These are phyloP conservation scores for Kodamaea sagamina DNA, from an alignment of 805 yeast species.

Conservation along the genomic window DNA sequence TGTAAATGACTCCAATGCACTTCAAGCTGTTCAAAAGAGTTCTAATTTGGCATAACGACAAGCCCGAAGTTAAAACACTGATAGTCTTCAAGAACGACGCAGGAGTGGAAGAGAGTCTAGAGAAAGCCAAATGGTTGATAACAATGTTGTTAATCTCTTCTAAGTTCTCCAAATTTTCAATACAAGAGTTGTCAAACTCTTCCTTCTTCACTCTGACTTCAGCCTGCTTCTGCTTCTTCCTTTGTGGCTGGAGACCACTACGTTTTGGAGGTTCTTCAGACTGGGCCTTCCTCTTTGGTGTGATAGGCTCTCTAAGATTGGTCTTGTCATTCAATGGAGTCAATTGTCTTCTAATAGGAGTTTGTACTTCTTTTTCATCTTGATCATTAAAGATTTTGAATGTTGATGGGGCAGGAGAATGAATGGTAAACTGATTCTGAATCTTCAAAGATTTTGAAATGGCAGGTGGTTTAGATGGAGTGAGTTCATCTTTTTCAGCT, in stretches of 20 bases:
- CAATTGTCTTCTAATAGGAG: conserved; percentile 17
- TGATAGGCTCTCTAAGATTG: conserved; percentile 19
- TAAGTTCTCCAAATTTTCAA: conserved; percentile 38
- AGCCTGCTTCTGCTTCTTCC: conserved; percentile 22
- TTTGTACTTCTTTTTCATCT: conserved; percentile 18
- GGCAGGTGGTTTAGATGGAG: conserved; percentile 9
- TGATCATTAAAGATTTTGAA: conserved; percentile 19
- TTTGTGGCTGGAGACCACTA: conserved; percentile 10
- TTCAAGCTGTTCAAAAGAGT: conserved; percentile 44
- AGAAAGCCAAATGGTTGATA: conserved; percentile 85
- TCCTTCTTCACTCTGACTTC: conserved; percentile 25
- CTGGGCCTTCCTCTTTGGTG: conserved; percentile 26
- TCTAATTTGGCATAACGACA: conserved; percentile 48
- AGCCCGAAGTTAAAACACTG: conserved; percentile 51
- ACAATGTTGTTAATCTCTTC: conserved; percentile 63
- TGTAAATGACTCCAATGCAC: conserved; percentile 84
- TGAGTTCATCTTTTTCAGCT: not conserved
- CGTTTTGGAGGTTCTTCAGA: conserved; percentile 37
- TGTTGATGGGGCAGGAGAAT: conserved; percentile 1
- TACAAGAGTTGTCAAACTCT: conserved; percentile 3
- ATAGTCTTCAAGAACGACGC: conserved; percentile 68
- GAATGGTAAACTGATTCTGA: not conserved
- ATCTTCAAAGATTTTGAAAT: conserved; percentile 4
- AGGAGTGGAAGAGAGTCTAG: conserved; percentile 86
- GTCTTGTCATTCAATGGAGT: conserved; percentile 33